Base-by-base conservation (phyloP, 164 flowering plant species). In the Macadamia integrifolia region DNA sequence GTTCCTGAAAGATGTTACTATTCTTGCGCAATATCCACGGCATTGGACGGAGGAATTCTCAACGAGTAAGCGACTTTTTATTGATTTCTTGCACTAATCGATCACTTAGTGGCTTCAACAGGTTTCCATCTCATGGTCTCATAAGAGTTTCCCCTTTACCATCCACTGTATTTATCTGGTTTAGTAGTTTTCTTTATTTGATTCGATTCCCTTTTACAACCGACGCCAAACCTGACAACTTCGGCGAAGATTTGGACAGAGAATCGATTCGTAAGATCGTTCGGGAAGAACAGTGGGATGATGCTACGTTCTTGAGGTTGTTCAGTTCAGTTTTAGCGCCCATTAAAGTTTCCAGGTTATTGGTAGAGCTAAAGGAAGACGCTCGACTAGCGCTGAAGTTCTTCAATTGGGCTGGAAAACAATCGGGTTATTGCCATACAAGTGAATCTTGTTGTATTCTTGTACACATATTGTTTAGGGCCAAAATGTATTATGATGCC, bases 391-490 rank as follows among this genome's bases (percentile, higher is more conserved):
- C 88, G 2, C 69, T 85, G 60, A 86, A 73, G 72, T 81, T 89
- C 67, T 92, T 89, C 74, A 73, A 70, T 44, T 84, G 89, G 91
- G 85, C 84, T 0, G 74, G 77, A 18, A 66, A n/a, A 44, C 82
- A 66, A 66, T 40, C 29, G 28, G 89, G 83, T n/a, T 84, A 75
- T 78, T 11, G 71, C 28, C 91, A 79, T 58, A 79, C 90, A 0
- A 67, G 74, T 0, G 92, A 92, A 69, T 76, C 86, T 3, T 82
- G 76, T 69, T 88, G 92, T 69, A 73, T 92, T 53, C 67, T 90
- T 32, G 81, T 82, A 69, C 93, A 89, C 66, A 76, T 92, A 52
- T 71, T 92, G 73, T 90, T 87, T 73, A 72, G 67, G 72, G 82
- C 79, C 43, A 84, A 83, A 74, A 80, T 88, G 85, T 92, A 85